Evolutionary conservation across 1,139 yeast genomes (phyloP).

Genomic region (Kluyveromyces sp.): DNA sequence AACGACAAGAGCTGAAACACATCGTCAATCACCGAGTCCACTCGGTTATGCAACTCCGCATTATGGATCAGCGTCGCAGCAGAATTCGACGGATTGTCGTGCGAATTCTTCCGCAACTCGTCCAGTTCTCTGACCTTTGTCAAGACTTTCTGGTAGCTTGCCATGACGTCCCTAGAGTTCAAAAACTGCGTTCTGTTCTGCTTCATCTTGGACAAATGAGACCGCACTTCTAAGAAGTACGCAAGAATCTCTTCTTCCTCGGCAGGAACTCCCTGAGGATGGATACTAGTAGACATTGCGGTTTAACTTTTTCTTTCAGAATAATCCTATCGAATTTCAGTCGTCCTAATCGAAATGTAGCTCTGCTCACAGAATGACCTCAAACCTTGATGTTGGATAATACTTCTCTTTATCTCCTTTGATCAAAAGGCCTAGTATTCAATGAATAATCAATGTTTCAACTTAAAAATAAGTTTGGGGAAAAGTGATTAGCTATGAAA

Average conservation of each 20-base stretch:
- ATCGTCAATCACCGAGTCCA: slow-evolving; percentile 77
- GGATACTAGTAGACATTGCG: background rate
- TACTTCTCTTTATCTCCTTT: too few species aligned
- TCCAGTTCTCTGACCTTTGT: slow-evolving; percentile 45
- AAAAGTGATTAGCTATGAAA: too few species aligned
- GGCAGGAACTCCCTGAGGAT: slow-evolving; percentile 38
- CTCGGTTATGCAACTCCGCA: slow-evolving; percentile 34
- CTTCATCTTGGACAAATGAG: slow-evolving; percentile 48
- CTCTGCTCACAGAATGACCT: too few species aligned
- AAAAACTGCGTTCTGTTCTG: slow-evolving; percentile 58
- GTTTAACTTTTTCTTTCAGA: background rate
- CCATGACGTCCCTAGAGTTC: slow-evolving; percentile 56
- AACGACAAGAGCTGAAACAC: slow-evolving; percentile 79
- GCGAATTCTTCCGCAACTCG: slow-evolving; percentile 30
- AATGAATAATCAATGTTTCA: too few species aligned
- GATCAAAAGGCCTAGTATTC: too few species aligned
- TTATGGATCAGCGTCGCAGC: slow-evolving; percentile 28
- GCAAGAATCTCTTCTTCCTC: slow-evolving; percentile 48
- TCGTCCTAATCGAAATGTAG: too few species aligned
- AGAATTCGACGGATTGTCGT: slow-evolving; percentile 7
- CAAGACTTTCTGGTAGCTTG: slow-evolving; percentile 48
- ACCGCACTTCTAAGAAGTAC: slow-evolving; percentile 43
- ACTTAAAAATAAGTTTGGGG: too few species aligned
- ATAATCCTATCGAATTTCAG: background rate
- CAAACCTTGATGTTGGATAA: too few species aligned